Base-by-base conservation (phyloP, 768 basidiomycete species). In the Lactarius indigo region DNA sequence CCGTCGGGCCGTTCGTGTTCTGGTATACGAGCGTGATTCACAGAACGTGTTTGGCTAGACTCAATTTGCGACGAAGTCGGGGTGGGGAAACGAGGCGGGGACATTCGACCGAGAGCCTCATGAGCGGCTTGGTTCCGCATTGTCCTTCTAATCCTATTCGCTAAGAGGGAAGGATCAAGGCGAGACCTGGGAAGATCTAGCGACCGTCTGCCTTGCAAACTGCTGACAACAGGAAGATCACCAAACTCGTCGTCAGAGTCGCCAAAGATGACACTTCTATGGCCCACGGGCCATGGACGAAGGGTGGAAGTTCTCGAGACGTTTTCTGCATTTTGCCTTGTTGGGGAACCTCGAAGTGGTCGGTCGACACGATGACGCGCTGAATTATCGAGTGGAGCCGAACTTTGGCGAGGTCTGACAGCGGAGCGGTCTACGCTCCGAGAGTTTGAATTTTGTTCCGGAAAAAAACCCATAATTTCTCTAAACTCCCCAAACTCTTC, bases 181-280 rank as follows among this genome's bases (percentile, higher is more conserved):
- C 52, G 66, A 37, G 61, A 44, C 58, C 62, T 64, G 23, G 63
- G 61, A 56, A 37, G 66, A 20, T 68, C 66, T 33, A 64, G 47
- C 17, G 66, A 39, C 20, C 26, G 52, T 60, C 61, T 64, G 66
- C 31, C 52, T 56, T 59, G 50, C 41, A 60, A 54, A 23, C 31
- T 39, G 17, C 55, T 23, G 42, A 26, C 56, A 33, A 52, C 52
- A n/a, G 63, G 52, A 47, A 35, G 62, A 56, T 57, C 50, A 59
- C 57, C 54, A n/a, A 68, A 56, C 10, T 68, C 66, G 20, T 68
- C 66, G 35, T 66, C 65, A 23, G 61, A 59, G 42, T 68, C 66
- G 33, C 52, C 33, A 37, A 37, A 50, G 33, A 47, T 10, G 20
- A 26, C 20, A 56, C 42, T n/a, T 37, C 62, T 68, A 31, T 28